A percentile compares a stretch with the other conserved stretches of the same genome.
These are phyloP conservation scores for Musa schizocarpa DNA, from an alignment of 176 grass and related monocot genomes.

Conservation along the genomic window DNA sequence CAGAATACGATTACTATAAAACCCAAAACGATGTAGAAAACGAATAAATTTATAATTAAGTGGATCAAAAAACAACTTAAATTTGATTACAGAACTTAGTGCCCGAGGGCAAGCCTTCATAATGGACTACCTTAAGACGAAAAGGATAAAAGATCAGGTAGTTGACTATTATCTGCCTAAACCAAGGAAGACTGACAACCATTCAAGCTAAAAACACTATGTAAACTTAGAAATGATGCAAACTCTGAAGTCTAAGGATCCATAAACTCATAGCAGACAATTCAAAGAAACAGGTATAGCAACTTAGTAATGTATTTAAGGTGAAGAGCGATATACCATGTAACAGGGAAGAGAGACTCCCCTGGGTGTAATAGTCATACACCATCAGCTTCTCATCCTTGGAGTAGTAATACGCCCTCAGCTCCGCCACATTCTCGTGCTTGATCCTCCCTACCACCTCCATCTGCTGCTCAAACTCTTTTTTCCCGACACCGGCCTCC, in stretches of 20 bases:
- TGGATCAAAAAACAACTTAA: not conserved
- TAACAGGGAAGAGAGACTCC: conserved; percentile 77
- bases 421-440: conserved; percentile 65
- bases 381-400: conserved; percentile 99
- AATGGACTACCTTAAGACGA: not conserved
- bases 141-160: not conserved
- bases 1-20: not conserved
- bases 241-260: not conserved
- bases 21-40: not conserved
- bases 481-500: conserved; percentile 60
- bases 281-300: not conserved
- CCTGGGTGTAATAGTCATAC: conserved; percentile 58
- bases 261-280: not conserved
- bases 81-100: not conserved
- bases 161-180: not conserved
- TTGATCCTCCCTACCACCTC: conserved; percentile 71
- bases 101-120: not conserved
- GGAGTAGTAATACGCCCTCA: conserved; percentile 87
- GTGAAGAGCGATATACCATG: conserved; percentile 47
- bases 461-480: conserved; percentile 97
- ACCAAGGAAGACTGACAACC: not conserved
- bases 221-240: not conserved
- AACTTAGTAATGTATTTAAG: not conserved
- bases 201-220: not conserved
- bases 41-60: not conserved